Conservation (phyloP, 2,329 filamentous ascomycete species). For the Aspergillus hortae region DNA sequence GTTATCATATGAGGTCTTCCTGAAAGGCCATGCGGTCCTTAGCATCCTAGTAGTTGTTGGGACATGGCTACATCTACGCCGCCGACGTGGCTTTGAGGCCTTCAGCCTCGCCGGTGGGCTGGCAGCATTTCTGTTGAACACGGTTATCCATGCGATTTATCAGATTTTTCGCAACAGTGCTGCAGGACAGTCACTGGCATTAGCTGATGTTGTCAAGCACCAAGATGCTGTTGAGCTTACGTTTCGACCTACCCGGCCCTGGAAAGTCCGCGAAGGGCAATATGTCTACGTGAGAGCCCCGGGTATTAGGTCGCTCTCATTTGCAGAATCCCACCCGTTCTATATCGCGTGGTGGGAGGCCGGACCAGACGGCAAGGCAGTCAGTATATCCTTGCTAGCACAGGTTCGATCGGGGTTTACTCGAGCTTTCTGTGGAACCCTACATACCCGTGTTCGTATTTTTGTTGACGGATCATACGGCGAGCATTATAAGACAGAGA, state of each 20-base stretch:
- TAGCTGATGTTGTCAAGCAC: conserved; percentile 1
- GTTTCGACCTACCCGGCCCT: conserved; percentile 5
- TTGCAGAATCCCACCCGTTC: conserved; percentile 11
- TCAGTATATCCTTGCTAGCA: conserved; percentile 1
- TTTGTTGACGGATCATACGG: conserved; percentile 1
- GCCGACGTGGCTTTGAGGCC: background rate
- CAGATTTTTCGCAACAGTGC: conserved; percentile 1
- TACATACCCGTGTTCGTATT: background rate
- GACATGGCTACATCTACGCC: conserved; percentile 1
- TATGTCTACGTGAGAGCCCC: conserved; percentile 9
- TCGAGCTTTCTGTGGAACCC: background rate
- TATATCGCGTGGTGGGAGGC: conserved; percentile 7
- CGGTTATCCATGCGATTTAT: background rate
- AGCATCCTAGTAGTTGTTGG: background rate
- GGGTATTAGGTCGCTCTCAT: conserved; percentile 3
- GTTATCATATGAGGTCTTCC: conserved; percentile 1
- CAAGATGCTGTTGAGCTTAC: conserved; percentile 9
- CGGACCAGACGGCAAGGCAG: conserved; percentile 3
- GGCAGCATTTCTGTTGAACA: background rate
- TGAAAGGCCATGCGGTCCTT: background rate
- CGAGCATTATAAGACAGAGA: background rate
- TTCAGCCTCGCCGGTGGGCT: background rate
- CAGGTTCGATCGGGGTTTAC: conserved; percentile 4
- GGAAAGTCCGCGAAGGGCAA: conserved; percentile 9
- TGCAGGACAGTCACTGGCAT: background rate